A percentile compares a stretch with the other conserved stretches of the same genome.
Conservation (phyloP, 2,329 filamentous ascomycete genomes). For the Aspergillus viridinutans region DNA sequence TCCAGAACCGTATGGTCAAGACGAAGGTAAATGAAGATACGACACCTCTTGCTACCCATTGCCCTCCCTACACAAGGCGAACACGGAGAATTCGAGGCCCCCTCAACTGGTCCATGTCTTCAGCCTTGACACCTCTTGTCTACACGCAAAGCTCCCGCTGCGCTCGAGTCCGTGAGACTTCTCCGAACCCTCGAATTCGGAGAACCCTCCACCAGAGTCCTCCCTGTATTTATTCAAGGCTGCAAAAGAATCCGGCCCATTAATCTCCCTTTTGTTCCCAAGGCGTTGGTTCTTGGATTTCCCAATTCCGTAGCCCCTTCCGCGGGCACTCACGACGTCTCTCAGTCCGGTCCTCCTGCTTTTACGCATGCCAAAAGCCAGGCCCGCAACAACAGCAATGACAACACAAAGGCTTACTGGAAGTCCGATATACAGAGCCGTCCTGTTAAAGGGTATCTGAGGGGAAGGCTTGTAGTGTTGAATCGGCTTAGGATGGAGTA, state of each 20-base stretch:
- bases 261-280: conserved; percentile 23
- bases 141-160: conserved; percentile 29
- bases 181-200: conserved; percentile 20
- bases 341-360: conserved; percentile 35
- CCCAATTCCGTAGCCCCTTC: conserved; percentile 35
- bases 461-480: conserved; percentile 34
- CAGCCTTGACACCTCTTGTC: conserved; percentile 35
- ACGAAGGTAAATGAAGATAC: neutral
- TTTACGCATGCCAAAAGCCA: conserved; percentile 41
- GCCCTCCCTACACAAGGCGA: neutral
- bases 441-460: conserved; percentile 24
- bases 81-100: neutral
- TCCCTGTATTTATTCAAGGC: conserved; percentile 20
- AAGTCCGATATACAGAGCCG: conserved; percentile 40
- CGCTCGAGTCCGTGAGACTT: conserved; percentile 28
- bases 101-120: conserved; percentile 30
- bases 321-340: conserved; percentile 31
- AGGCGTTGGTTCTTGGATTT: conserved; percentile 35
- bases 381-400: conserved; percentile 31
- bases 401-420: conserved; percentile 38
- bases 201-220: conserved; percentile 15
- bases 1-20: neutral
- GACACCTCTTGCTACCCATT: neutral
- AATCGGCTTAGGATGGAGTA: conserved; percentile 29
- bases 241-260: conserved; percentile 28